These are phyloP conservation scores for Agrocybe pediades DNA, from an alignment of 768 basidiomycete species.

Conservation along the genomic window DNA sequence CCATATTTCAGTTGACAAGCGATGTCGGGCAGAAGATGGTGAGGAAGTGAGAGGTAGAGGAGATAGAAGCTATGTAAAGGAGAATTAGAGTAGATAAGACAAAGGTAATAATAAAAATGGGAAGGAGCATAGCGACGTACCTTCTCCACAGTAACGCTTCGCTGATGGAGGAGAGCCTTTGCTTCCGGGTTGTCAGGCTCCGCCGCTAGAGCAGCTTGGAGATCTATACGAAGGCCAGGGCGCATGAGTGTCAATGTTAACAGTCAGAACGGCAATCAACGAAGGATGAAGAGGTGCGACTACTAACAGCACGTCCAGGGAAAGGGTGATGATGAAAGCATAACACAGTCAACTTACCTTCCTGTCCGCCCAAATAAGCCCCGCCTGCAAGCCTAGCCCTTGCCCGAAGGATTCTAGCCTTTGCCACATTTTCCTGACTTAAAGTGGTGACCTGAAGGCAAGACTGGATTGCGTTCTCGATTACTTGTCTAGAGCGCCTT, in stretches of 20 bases:
- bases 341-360: no score
- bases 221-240: conserved; percentile 42
- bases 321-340: no score
- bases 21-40: conserved; percentile 36
- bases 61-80: conserved; percentile 35
- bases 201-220: conserved; percentile 61
- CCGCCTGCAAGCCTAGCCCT: conserved; percentile 64
- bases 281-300: no score
- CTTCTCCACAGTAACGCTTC: conserved; percentile 59
- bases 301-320: no score
- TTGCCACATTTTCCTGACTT: conserved; percentile 51
- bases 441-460: conserved; percentile 60
- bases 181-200: conserved; percentile 76
- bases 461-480: conserved; percentile 78
- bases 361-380: conserved; percentile 60
- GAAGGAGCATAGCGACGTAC: conserved; percentile 29
- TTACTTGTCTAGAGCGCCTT: conserved; percentile 58
- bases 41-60: conserved; percentile 35
- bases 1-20: conserved; percentile 74
- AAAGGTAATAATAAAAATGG: not conserved
- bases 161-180: conserved; percentile 56
- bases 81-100: not conserved
- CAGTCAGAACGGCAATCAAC: not conserved
- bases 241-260: not conserved
- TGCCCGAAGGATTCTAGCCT: conserved; percentile 68